phyloP scores from a whole-genome alignment of 306 rosid genomes.

The Lathyrus oleraceus region DNA sequence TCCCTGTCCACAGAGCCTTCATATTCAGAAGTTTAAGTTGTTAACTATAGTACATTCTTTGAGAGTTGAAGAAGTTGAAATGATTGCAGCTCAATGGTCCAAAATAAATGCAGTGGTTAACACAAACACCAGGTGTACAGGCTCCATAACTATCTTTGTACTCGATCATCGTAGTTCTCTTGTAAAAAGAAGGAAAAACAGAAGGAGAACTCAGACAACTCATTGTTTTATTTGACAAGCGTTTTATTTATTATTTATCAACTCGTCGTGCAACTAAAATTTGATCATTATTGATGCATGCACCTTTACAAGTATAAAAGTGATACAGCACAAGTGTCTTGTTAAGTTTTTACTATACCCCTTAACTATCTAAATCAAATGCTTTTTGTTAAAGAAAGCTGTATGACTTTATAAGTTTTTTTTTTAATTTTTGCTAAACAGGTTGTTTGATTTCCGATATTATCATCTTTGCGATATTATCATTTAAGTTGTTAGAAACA shows the following conservation, averaged over 20 bases:
- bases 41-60: not conserved
- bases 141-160: conserved; percentile 26
- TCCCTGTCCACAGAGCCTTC: conserved; percentile 39
- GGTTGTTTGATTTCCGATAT: not conserved
- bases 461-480: not conserved
- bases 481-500: not conserved
- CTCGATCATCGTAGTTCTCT: conserved; percentile 26
- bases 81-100: conserved; percentile 13
- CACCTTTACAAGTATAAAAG: not conserved
- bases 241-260: conserved; percentile 5
- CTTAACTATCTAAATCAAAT: not conserved
- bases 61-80: conserved; percentile 28
- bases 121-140: conserved; percentile 29
- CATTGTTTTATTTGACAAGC: not conserved
- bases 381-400: not conserved
- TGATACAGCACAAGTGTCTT: not conserved
- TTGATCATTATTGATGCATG: conserved; percentile 3
- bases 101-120: conserved; percentile 12
- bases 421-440: not conserved
- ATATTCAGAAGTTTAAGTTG: conserved; percentile 44
- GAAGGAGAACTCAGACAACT: conserved; percentile 2
- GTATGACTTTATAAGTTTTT: not conserved
- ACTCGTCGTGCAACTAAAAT: not conserved
- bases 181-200: conserved; percentile 31
- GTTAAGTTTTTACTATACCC: not conserved